These are phyloP conservation scores for Vitis riparia DNA, from an alignment of 164 flowering plant genomes.

Conservation along the genomic window DNA sequence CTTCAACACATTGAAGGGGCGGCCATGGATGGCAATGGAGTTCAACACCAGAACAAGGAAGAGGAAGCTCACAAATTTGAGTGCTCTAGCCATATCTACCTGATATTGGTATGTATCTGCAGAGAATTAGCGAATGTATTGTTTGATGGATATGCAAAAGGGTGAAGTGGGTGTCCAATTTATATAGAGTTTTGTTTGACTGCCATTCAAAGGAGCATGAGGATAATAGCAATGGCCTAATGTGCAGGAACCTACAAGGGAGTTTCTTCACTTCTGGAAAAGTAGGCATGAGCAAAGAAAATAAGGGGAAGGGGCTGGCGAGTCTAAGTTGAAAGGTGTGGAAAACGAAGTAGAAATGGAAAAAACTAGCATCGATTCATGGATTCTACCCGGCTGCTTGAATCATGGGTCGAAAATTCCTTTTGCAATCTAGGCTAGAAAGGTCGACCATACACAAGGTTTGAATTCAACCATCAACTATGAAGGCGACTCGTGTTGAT, in stretches of 20 bases:
- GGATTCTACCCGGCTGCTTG: too few species aligned
- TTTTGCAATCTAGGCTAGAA: too few species aligned
- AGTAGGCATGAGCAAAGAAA: not conserved
- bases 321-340: constrained; percentile 7
- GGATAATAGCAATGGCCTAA: not conserved
- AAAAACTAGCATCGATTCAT: not conserved
- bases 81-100: not conserved
- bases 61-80: constrained; percentile 7
- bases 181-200: not conserved
- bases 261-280: constrained; percentile 1
- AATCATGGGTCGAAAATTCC: too few species aligned
- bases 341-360: constrained; percentile 16
- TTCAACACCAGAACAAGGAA: constrained; percentile 5
- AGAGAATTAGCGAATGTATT: too few species aligned
- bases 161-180: not conserved
- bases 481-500: too few species aligned
- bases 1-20: constrained; percentile 16
- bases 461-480: too few species aligned
- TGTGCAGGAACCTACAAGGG: constrained; percentile 11
- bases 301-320: not conserved
- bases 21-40: constrained; percentile 12
- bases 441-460: too few species aligned
- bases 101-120: too few species aligned
- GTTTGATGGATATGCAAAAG: not conserved
- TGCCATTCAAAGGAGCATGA: not conserved